These are phyloP conservation scores for Botrytis aclada DNA, from an alignment of 2,329 filamentous ascomycete species.

Conservation along the genomic window DNA sequence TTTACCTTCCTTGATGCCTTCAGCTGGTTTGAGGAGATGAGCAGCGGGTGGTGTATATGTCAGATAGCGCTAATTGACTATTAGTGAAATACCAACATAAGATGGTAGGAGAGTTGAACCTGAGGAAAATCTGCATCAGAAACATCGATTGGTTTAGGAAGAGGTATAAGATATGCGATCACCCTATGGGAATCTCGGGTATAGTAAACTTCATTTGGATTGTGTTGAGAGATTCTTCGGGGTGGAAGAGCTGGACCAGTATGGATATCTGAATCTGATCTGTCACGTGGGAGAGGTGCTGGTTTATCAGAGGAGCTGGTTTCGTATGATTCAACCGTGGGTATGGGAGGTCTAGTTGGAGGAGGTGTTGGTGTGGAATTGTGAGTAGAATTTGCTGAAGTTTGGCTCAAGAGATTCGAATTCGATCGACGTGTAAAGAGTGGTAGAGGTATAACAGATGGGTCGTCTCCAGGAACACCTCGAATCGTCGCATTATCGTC, in stretches of 20 bases:
- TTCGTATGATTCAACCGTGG: not conserved
- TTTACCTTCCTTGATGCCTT: constrained; percentile 22
- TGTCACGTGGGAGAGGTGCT: not conserved
- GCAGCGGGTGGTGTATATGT: constrained; percentile 22
- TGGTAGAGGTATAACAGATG: not conserved
- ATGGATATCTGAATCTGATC: not conserved
- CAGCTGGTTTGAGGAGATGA: constrained; percentile 21
- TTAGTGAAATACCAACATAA: not conserved
- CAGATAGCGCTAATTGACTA: constrained; percentile 19
- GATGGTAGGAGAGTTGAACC: not conserved
- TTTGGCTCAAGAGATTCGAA: not conserved
- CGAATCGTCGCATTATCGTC: not conserved
- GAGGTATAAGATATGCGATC: constrained; percentile 22
- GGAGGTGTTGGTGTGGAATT: not conserved
- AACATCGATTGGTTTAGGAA: constrained; percentile 20
- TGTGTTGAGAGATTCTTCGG: constrained; percentile 9
- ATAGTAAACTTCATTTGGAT: constrained; percentile 16
- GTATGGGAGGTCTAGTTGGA: not conserved
- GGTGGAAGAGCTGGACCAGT: constrained; percentile 7
- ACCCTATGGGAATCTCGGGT: constrained; percentile 21
- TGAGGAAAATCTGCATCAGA: constrained; percentile 15
- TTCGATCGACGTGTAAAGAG: constrained; percentile 5
- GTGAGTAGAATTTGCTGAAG: not conserved
- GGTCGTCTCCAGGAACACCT: constrained; percentile 7
- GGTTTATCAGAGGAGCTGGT: not conserved